Conservation (phyloP, 2,329 filamentous ascomycete genomes). For the Arachnopeziza araneosa region DNA sequence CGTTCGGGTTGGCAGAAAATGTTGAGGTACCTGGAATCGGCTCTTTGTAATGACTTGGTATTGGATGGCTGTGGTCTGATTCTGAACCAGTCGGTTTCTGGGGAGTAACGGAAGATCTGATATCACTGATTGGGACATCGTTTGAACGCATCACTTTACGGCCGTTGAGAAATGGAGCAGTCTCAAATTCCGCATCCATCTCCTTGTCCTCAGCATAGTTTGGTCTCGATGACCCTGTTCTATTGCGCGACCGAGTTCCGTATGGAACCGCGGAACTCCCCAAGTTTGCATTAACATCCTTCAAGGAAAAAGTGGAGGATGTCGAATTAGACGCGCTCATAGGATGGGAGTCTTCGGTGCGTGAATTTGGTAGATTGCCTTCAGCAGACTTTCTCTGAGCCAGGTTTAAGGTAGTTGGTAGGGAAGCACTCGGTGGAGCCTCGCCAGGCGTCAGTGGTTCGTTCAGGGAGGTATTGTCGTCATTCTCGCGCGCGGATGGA, state of each 20-base stretch:
- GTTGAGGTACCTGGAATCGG: constrained; percentile 52
- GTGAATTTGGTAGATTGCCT: constrained; percentile 10
- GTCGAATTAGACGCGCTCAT: constrained; percentile 44
- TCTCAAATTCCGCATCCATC: constrained; percentile 84
- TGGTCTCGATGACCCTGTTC: constrained; percentile 69
- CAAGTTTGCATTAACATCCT: constrained; percentile 36
- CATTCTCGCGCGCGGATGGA: constrained; percentile 17
- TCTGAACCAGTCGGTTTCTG: constrained; percentile 36
- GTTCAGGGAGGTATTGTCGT: constrained; percentile 8
- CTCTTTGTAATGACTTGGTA: constrained; percentile 36
- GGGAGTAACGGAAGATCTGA: constrained; percentile 21
- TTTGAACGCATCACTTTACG: constrained; percentile 49
- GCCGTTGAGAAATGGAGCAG: constrained; percentile 43
- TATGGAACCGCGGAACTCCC: constrained; percentile 50
- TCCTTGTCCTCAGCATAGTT: constrained; percentile 97
- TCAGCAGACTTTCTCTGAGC: constrained; percentile 13
- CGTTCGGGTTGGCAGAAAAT: constrained; percentile 43
- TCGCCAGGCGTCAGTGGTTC: constrained; percentile 12
- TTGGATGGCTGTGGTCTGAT: constrained; percentile 21
- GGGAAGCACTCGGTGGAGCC: constrained; percentile 5
- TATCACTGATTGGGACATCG: constrained; percentile 17
- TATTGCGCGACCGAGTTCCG: constrained; percentile 90
- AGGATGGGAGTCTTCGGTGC: constrained; percentile 34
- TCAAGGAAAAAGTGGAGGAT: constrained; percentile 41
- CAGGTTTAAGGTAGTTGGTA: constrained; percentile 2